Evolutionary conservation across 768 basidiomycete species (phyloP), one percentile per base, ranked within the genome.

Genomic region (Pleurotus pulmonarius): DNA sequence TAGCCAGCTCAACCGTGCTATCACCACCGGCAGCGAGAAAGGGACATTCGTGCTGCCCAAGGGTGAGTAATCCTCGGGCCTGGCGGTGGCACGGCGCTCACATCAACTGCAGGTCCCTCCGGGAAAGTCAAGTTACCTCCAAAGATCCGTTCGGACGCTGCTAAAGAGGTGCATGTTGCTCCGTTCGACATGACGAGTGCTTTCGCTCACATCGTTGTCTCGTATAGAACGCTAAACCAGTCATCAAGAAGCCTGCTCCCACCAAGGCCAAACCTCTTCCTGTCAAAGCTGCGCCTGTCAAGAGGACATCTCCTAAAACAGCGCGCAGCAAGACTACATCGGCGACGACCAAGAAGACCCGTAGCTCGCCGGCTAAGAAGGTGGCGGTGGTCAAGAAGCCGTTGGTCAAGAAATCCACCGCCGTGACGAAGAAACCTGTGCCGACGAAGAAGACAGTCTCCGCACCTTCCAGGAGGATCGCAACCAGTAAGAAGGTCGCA

Each of bases 1-100:
- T 62, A 84, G 79, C 59, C 87, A 92, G 73, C 83, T 97, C 69
- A 87, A 86, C 68, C 85, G 83, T 58, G 93, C 94, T 60, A 94
- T 97, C 71, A 75, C 76, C 5, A 67, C 72, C 20, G 79, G 78
- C 39, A 75, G 69, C 61, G 78, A 78, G 66, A 77, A 75, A 59
- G 78, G 77, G 18, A 73, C 72, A 52, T 80, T 81, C 60, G 63
- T 71, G 39, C 72, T 81, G n/a, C 80, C 80, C 49, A 81, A 80
- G 69, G 80, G 80, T 75, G 49, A 15, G 69, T 51, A 22, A 25
- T 29, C 24, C 47, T 55, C 25, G 39, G 52, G n/a, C 3, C 4
- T 25, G 40, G 5, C 48, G 44, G 11, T 38, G 12, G 58, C 46
- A 57, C 54, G 39, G 18, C 24, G 22, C 18, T 34, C 13, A 15